Percentiles rank a stretch among this genome's conserved stretches.
Conservation (phyloP, 352 stramenopile genomes). For the Pythium diclinum region DNA sequence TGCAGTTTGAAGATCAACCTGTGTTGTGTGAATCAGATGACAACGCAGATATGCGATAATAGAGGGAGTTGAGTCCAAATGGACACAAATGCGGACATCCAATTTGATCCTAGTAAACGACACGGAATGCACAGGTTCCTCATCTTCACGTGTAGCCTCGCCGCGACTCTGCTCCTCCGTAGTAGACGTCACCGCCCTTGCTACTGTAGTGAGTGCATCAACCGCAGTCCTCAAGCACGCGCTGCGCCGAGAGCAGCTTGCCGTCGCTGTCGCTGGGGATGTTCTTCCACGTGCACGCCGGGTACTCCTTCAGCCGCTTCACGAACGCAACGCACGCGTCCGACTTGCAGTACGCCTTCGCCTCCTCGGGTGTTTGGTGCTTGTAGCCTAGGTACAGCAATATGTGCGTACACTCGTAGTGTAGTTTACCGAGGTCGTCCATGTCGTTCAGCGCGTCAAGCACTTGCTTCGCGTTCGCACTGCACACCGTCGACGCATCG, state of each 20-base stretch:
- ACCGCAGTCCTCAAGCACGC: constrained; percentile 43
- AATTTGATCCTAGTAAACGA: background rate
- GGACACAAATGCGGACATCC: background rate
- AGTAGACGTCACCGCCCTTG: too few species aligned
- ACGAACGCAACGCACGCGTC: constrained; percentile 32
- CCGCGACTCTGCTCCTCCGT: too few species aligned
- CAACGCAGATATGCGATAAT: constrained; percentile 4
- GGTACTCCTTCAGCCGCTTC: constrained; percentile 30
- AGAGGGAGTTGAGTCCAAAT: constrained; percentile 4
- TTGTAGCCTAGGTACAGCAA: constrained; percentile 39
- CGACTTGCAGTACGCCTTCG: constrained; percentile 41
- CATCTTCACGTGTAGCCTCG: too few species aligned
- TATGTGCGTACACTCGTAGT: constrained; percentile 28
- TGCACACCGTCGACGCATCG: constrained; percentile 9
- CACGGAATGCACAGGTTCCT: background rate
- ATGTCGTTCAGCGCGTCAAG: constrained; percentile 5
- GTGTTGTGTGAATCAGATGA: constrained; percentile 2
- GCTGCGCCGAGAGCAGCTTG: constrained; percentile 40
- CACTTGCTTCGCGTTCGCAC: background rate
- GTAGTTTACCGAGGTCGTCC: constrained; percentile 14
- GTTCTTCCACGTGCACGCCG: constrained; percentile 40
- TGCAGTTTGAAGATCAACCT: constrained; percentile 9
- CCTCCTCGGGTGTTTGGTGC: constrained; percentile 29
- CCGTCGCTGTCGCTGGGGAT: constrained; percentile 32
- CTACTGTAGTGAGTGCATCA: background rate